A percentile compares a stretch with the other conserved stretches of the same genome.
These are phyloP conservation scores for Thielaviopsis musarum DNA, from an alignment of 2,329 filamentous ascomycete genomes.

Conservation along the genomic window DNA sequence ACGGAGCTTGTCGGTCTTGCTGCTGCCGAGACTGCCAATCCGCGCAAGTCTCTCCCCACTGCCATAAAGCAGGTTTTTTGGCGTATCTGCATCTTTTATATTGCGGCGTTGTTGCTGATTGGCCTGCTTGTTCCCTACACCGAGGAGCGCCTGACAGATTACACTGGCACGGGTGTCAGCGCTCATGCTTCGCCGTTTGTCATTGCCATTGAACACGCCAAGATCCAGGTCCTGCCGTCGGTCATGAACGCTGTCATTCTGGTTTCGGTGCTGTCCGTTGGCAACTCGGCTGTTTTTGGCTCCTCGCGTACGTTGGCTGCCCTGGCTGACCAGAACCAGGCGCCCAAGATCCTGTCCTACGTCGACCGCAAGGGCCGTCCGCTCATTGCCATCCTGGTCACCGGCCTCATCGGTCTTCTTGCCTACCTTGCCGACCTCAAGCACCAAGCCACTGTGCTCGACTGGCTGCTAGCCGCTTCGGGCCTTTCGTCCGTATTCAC, in stretches of 20 bases:
- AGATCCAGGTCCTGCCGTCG: constrained; percentile 64
- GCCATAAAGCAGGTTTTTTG: constrained; percentile 92
- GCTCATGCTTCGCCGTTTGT: constrained; percentile 78
- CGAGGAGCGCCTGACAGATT: constrained; percentile 24
- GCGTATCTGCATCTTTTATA: constrained; percentile 82
- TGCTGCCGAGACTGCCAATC: constrained; percentile 63
- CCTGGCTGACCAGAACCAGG: constrained; percentile 74
- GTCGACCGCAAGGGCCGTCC: constrained; percentile 71
- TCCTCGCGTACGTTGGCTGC: constrained; percentile 81
- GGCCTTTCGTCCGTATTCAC: constrained; percentile 59
- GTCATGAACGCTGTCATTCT: constrained; percentile 95
- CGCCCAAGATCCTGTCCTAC: constrained; percentile 60
- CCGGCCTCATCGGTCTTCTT: constrained; percentile 53
- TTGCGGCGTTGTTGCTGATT: constrained; percentile 64
- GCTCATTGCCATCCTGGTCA: constrained; percentile 52
- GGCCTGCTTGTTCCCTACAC: constrained; percentile 67
- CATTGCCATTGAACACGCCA: constrained; percentile 74
- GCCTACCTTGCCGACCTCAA: constrained; percentile 51
- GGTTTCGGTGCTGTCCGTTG: constrained; percentile 75
- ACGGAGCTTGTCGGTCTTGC: constrained; percentile 63
- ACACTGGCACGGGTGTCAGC: constrained; percentile 32
- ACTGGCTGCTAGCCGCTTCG: constrained; percentile 61
- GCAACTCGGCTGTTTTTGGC: constrained; percentile 82
- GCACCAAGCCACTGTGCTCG: constrained; percentile 44
- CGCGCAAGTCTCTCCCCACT: constrained; percentile 63